A percentile compares a stretch with the other conserved stretches of the same genome.
phyloP scores from a whole-genome alignment of 1,284 basidiomycete genomes.

The Cryptococcus sp. region DNA sequence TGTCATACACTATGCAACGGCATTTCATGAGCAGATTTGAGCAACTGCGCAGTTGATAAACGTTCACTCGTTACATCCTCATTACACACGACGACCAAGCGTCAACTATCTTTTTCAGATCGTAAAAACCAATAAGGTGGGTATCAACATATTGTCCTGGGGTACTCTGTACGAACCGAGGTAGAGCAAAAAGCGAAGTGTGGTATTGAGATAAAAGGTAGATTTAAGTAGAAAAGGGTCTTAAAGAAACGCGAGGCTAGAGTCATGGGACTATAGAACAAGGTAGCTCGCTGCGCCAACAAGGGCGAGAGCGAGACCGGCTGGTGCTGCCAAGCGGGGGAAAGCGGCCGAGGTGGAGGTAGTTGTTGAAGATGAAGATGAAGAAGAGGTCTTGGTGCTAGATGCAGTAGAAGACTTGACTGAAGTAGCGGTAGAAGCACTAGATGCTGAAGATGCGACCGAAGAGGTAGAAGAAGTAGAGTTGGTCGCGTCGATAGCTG shows the following conservation, averaged over 20 bases:
- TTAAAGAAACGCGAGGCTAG: too few relatives aligned
- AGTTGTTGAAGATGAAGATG: slow-evolving; percentile 10
- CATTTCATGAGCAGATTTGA: too few relatives aligned
- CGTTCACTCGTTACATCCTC: too few relatives aligned
- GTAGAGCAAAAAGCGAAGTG: neutral
- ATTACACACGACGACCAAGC: too few relatives aligned
- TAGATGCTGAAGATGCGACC: neutral
- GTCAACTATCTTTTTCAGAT: too few relatives aligned
- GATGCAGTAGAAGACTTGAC: slow-evolving; percentile 6
- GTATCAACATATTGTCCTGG: too few relatives aligned
- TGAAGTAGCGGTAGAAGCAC: neutral
- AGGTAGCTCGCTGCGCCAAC: slow-evolving; percentile 30
- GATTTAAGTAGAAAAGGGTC: too few relatives aligned
- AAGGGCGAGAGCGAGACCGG: slow-evolving; percentile 21
- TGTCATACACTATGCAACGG: too few relatives aligned
- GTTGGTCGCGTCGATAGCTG: slow-evolving; percentile 27
- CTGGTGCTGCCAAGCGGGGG: slow-evolving; percentile 20
- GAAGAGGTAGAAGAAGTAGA: slow-evolving; percentile 3
- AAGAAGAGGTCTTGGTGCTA: slow-evolving; percentile 9
- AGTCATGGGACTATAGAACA: slow-evolving; percentile 19
- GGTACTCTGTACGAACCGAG: too few relatives aligned
- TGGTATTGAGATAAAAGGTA: too few relatives aligned
- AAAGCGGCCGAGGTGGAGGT: slow-evolving; percentile 13
- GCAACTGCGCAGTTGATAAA: too few relatives aligned
- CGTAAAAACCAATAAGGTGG: too few relatives aligned